These are phyloP conservation scores for Avena atlantica DNA, from an alignment of 176 grass and related monocot genomes.

Conservation along the genomic window DNA sequence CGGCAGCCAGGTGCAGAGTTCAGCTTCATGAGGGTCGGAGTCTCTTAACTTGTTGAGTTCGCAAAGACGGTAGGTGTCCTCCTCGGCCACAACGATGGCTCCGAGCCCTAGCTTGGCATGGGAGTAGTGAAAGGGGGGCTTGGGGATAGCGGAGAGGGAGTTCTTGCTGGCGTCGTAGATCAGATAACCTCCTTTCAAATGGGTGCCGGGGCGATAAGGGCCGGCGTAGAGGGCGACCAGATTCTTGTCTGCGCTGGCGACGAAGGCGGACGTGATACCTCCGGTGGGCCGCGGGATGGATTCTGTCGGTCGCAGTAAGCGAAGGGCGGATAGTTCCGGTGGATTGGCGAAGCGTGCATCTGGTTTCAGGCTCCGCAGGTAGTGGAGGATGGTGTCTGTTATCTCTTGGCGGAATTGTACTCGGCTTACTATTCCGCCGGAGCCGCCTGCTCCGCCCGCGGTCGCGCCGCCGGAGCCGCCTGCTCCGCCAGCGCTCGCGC, in stretches of 20 bases:
- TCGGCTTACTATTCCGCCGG: too few species aligned
- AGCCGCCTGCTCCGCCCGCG: too few species aligned
- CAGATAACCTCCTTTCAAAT: not conserved
- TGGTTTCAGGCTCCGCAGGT: not conserved
- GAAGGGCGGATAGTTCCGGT: not conserved
- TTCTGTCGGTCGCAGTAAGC: not conserved
- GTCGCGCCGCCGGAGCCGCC: too few species aligned
- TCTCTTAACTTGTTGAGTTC: not conserved
- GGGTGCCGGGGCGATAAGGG: not conserved
- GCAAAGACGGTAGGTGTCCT: not conserved
- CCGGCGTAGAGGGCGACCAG: constrained; percentile 8
- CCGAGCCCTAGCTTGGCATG: not conserved
- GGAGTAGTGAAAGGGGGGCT: not conserved
- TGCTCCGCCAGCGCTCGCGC: too few species aligned
- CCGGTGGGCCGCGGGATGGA: not conserved
- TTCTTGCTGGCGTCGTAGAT: not conserved
- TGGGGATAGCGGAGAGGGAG: not conserved
- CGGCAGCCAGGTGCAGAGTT: not conserved
- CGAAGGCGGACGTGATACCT: not conserved
- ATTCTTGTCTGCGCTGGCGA: constrained; percentile 26
- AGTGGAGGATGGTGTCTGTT: not conserved
- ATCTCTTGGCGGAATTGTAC: not conserved
- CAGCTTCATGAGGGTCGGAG: not conserved
- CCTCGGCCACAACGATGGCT: not conserved
- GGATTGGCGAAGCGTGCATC: not conserved